phyloP scores from a whole-genome alignment of 176 grass and related monocot genomes.

The Avena insularis region DNA sequence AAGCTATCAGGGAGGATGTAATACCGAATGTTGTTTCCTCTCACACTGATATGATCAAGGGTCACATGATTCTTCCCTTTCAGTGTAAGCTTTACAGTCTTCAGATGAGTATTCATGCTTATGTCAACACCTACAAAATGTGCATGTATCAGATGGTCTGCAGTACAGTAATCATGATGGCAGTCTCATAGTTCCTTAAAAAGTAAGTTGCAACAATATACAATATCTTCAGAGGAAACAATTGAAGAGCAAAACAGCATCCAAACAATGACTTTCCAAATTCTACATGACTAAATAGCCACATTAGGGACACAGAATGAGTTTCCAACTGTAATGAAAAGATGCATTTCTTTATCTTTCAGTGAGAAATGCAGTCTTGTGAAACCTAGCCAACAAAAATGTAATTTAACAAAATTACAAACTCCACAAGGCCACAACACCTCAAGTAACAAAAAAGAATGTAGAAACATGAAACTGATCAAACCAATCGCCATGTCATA shows the following conservation, averaged over 20 bases:
- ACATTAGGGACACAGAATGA: background rate
- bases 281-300: background rate
- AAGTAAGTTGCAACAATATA: background rate
- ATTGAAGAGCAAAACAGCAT: background rate
- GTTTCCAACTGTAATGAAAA: background rate
- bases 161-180: background rate
- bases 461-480: background rate
- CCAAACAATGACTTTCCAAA: background rate
- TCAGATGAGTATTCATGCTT: constrained; percentile 94
- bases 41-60: constrained; percentile 87
- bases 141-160: constrained; percentile 25
- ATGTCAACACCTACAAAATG: constrained; percentile 78
- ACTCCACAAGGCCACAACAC: background rate
- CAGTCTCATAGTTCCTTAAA: background rate
- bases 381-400: background rate
- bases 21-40: constrained; percentile 95
- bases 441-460: background rate
- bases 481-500: background rate
- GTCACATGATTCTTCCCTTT: constrained; percentile 93
- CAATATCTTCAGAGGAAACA: background rate
- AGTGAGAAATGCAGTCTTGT: background rate
- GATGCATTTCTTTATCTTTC: background rate
- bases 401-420: background rate
- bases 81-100: constrained; percentile 87
- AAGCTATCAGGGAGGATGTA: constrained; percentile 96